These are phyloP conservation scores for Ophiostoma piceae DNA, from an alignment of 2,329 filamentous ascomycete genomes.

Conservation along the genomic window DNA sequence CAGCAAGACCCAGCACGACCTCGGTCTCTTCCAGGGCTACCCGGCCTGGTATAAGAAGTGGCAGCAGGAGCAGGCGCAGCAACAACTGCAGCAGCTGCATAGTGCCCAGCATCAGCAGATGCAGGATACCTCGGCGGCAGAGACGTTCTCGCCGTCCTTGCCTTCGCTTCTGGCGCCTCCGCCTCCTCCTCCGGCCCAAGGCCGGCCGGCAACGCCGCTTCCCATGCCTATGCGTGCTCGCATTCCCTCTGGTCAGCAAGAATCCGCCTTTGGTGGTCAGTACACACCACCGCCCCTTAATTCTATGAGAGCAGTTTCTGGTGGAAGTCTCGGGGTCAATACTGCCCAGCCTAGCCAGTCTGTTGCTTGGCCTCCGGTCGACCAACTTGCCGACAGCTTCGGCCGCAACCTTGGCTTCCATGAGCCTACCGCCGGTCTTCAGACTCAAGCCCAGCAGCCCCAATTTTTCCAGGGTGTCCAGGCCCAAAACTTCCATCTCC, in stretches of 20 bases:
- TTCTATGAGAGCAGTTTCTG: neutral
- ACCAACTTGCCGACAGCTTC: slow-evolving; percentile 15
- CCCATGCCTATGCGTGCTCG: neutral
- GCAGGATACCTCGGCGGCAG: neutral
- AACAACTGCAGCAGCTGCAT: neutral
- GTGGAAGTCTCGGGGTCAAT: neutral
- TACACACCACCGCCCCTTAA: neutral
- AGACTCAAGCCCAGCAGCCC: neutral
- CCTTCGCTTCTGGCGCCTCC: neutral
- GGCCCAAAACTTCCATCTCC: neutral
- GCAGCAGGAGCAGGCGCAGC: slow-evolving; percentile 38
- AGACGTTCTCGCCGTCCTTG: neutral
- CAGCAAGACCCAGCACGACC: slow-evolving; percentile 55
- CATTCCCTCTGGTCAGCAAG: neutral
- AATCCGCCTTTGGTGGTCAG: neutral
- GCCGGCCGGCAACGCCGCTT: neutral
- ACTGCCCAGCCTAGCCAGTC: neutral
- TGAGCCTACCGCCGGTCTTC: neutral
- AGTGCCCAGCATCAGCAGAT: neutral
- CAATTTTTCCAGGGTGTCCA: neutral
- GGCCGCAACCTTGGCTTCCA: neutral
- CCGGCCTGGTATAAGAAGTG: slow-evolving; percentile 56
- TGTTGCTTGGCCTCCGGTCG: neutral
- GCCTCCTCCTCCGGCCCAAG: neutral
- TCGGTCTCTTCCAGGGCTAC: slow-evolving; percentile 66